Evolutionary conservation across 2,329 filamentous ascomycete species (phyloP), one percentile per base, ranked within the genome.

Genomic region (Blumeria hordei): DNA sequence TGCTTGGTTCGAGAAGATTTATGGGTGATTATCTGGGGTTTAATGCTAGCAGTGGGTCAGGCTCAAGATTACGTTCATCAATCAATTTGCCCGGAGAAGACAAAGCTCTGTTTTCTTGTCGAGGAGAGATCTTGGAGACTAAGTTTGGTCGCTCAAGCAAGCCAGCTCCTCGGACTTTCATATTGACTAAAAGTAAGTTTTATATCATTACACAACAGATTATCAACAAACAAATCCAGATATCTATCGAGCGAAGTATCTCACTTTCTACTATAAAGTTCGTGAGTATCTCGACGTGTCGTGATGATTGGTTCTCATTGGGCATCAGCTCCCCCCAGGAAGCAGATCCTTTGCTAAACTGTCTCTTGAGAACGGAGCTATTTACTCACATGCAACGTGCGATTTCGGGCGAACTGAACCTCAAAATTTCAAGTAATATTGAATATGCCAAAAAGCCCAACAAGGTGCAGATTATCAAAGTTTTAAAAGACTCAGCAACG

Each of bases 381-480:
- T 94, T 96, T 65, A 93, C 90, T 0, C 88, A 95, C 59, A 80
- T 98, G 70, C 80, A 82, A 65, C 80, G 78, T 53, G 79, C 80
- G 54, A 84, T 93, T 68, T 81, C 84, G 49, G 64, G 84, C 8
- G 81, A 85, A 9, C 77, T 94, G 65, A 87, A 81, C 65, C 70
- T 98, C 51, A 87, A 85, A 68, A 83, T 96, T 58, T 78, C 72
- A n/a, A 82, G 92, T 33, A 75, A 74, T 57, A 88, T 98, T 61
- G 86, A 94, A 66, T 98, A 94, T 68, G 88, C 90, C 65, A 98
- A 96, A 75, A 98, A 98, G 69, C 92, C 92, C 0, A 86, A 86
- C 55, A 98, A 98, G 71, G 76, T 86, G 67, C 84, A 90, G 55
- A 70, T 80, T 6, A 84, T 98, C 64, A 96, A 96, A 71, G 85